These are phyloP conservation scores for Penicillium malachiteum DNA, from an alignment of 495 filamentous ascomycete species.

Conservation along the genomic window DNA sequence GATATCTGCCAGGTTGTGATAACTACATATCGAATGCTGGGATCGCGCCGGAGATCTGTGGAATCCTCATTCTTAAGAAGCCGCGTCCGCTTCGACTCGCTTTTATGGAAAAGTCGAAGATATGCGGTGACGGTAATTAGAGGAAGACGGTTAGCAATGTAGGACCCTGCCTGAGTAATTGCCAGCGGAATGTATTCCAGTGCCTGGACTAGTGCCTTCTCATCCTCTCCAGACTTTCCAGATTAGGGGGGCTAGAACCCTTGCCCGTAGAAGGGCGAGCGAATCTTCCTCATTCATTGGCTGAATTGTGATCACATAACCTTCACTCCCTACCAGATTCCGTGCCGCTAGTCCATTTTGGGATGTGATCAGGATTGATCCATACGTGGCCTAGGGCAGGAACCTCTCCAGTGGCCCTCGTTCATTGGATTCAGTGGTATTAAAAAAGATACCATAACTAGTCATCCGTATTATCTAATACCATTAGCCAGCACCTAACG, in stretches of 20 bases:
- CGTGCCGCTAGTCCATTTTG: constrained; percentile 29
- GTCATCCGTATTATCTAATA: constrained; percentile 39
- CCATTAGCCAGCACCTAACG: constrained; percentile 29
- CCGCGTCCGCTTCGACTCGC: constrained; percentile 12
- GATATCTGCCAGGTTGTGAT: constrained; percentile 49
- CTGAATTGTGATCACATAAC: constrained; percentile 22
- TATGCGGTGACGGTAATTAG: constrained; percentile 17
- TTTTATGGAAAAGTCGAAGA: constrained; percentile 14
- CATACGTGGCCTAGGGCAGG: constrained; percentile 24
- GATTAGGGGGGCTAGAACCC: too few relatives aligned
- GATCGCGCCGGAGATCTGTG: constrained; percentile 27
- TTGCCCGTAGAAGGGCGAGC: constrained; percentile 3
- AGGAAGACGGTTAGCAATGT: constrained; percentile 27
- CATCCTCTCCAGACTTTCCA: constrained; percentile 8
- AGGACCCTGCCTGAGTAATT: constrained; percentile 32
- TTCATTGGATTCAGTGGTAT: constrained; percentile 7
- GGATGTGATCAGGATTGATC: constrained; percentile 30
- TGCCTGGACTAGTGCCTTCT: constrained; percentile 18
- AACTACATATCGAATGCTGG: constrained; percentile 30
- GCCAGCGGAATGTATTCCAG: constrained; percentile 36
- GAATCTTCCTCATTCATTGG: constrained; percentile 29
- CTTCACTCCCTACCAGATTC: constrained; percentile 23
- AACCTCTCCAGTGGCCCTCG: constrained; percentile 19
- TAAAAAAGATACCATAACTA: constrained; percentile 23
- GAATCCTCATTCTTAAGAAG: constrained; percentile 16